A percentile compares a stretch with the other conserved stretches of the same genome.
These are phyloP conservation scores for Akebia trifoliata DNA, from an alignment of 164 flowering plant genomes.

Conservation along the genomic window DNA sequence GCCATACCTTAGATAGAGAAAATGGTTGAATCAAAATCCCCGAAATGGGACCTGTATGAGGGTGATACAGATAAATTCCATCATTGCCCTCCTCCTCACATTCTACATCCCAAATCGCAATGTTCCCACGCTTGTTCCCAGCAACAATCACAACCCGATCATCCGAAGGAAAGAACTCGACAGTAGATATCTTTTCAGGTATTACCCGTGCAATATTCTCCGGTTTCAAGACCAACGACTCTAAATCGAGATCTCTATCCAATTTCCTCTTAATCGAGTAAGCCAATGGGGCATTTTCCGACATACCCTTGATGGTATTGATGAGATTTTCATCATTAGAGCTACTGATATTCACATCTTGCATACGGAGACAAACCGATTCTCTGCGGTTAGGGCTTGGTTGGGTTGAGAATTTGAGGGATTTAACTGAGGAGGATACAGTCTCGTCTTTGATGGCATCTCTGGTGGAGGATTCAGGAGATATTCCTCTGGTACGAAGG, in stretches of 20 bases:
- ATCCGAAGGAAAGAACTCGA: conserved; percentile 51
- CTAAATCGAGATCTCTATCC: conserved; percentile 27
- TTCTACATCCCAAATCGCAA: conserved; percentile 76
- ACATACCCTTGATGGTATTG: conserved; percentile 28
- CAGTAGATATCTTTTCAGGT: conserved; percentile 41
- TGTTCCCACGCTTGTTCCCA: conserved; percentile 62
- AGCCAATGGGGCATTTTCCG: conserved; percentile 14
- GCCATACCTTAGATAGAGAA: conserved; percentile 56
- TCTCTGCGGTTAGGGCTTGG: conserved; percentile 1
- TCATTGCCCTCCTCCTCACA: conserved; percentile 24
- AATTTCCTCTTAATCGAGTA: neutral
- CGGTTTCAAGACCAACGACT: conserved; percentile 37
- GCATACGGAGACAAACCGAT: conserved; percentile 39
- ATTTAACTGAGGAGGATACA: conserved; percentile 7
- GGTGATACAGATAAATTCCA: conserved; percentile 55
- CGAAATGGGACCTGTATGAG: conserved; percentile 64
- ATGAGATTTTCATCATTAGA: conserved; percentile 26
- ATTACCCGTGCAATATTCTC: conserved; percentile 63
- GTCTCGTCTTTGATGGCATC: conserved; percentile 25
- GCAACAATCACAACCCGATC: conserved; percentile 46
- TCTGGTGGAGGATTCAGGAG: conserved; percentile 35
- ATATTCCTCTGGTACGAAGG: conserved; percentile 55
- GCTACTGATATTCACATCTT: conserved; percentile 33
- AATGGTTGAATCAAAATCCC: conserved; percentile 55
- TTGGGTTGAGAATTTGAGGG: neutral